phyloP scores from a whole-genome alignment of 108 stramenopile genomes.

The Skeletonema costatum region DNA sequence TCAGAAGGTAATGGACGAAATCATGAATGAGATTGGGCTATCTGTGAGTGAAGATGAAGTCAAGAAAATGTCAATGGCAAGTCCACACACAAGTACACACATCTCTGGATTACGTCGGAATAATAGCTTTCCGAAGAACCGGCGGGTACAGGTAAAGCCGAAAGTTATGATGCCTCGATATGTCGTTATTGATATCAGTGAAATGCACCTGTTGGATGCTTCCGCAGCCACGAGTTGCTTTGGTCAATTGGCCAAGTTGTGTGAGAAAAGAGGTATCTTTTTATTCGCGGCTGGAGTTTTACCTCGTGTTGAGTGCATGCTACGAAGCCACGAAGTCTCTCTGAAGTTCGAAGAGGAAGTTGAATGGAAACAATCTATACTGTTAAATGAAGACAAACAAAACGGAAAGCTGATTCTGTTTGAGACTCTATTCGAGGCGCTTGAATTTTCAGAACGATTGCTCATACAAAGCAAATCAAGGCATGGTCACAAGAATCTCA shows the following conservation, averaged over 20 bases:
- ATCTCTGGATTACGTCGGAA: constrained; percentile 16
- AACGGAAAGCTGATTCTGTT: constrained; percentile 37
- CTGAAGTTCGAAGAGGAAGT: constrained; percentile 60
- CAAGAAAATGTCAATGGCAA: constrained; percentile 18
- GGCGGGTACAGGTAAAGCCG: background rate
- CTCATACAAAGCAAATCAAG: constrained; percentile 28
- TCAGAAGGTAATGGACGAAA: constrained; percentile 54
- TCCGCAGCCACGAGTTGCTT: constrained; percentile 79
- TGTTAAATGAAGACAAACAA: constrained; percentile 10
- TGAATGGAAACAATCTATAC: constrained; percentile 24
- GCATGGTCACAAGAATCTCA: background rate
- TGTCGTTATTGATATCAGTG: constrained; percentile 68
- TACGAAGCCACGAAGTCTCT: constrained; percentile 75
- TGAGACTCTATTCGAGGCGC: constrained; percentile 37
- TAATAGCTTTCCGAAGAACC: background rate
- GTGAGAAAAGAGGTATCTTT: constrained; percentile 63
- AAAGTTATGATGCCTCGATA: constrained; percentile 49
- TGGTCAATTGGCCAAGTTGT: constrained; percentile 75
- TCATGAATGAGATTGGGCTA: constrained; percentile 60
- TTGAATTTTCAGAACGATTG: constrained; percentile 46
- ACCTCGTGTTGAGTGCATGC: constrained; percentile 84
- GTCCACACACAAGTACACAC: constrained; percentile 22
- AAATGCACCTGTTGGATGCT: constrained; percentile 73
- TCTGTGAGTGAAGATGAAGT: constrained; percentile 25
- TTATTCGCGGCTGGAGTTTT: constrained; percentile 71